Evolutionary conservation across 2,329 filamentous ascomycete species (phyloP).

Genomic region (Ophiostoma sp.): DNA sequence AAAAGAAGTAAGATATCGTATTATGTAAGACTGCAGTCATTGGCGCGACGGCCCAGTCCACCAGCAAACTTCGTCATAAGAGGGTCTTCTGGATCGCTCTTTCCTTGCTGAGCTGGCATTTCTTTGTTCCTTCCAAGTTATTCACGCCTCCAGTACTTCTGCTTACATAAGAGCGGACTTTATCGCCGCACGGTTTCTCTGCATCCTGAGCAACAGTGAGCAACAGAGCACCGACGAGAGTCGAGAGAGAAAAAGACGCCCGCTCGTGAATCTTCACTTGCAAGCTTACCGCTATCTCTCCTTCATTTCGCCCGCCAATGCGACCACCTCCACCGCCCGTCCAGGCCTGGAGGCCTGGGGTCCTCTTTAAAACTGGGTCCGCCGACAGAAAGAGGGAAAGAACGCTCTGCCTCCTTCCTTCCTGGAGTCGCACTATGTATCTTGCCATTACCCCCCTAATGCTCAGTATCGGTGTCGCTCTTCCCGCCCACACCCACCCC

Average conservation of each 20-base stretch:
- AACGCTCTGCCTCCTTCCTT: background rate
- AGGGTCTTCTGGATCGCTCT: background rate
- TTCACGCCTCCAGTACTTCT: no score
- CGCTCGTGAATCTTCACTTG: no score
- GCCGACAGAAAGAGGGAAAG: background rate
- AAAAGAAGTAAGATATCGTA: background rate
- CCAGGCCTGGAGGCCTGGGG: background rate
- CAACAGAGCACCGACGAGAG: no score
- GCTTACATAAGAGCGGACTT: background rate
- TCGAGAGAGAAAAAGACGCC: no score
- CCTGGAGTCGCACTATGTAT: background rate
- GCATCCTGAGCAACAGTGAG: no score
- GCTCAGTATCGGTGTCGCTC: background rate
- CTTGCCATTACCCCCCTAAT: background rate
- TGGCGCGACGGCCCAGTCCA: no score
- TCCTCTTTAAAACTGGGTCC: constrained; percentile 1
- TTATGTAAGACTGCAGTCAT: constrained; percentile 1
- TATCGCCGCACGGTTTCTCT: no score
- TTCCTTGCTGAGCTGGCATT: constrained; percentile 7
- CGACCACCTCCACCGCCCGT: constrained; percentile 12
- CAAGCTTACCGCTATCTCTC: constrained; percentile 6
- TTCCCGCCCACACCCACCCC: background rate
- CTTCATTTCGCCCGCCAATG: background rate
- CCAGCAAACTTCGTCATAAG: constrained; percentile 2
- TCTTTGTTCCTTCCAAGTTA: background rate